Evolutionary conservation across 208 protist species (phyloP).

Genomic region (Strigomonas culicis): DNA sequence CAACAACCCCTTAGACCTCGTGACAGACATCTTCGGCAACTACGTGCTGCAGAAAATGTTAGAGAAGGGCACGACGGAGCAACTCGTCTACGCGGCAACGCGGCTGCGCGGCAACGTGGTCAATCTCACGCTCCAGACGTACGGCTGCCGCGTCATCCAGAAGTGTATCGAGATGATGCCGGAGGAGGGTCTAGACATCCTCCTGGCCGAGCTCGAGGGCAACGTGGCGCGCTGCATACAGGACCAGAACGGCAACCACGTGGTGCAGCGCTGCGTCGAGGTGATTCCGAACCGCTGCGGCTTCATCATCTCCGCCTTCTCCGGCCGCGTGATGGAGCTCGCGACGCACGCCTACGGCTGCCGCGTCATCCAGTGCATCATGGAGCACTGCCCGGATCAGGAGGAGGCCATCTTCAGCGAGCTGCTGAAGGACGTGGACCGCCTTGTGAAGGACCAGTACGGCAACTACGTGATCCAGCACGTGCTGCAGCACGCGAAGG

Average conservation of each 20-base stretch:
- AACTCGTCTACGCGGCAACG: slow-evolving; percentile 80
- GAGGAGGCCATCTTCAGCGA: slow-evolving; percentile 92
- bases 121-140: slow-evolving; percentile 93
- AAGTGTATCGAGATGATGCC: slow-evolving; percentile 96
- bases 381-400: slow-evolving; percentile 92
- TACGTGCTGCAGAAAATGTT: slow-evolving; percentile 99
- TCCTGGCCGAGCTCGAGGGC: slow-evolving; percentile 92
- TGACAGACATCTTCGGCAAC: slow-evolving; percentile 98
- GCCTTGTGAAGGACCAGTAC: slow-evolving; percentile 96
- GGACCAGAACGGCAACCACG: slow-evolving; percentile 99
- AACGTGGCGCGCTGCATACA: slow-evolving; percentile 97
- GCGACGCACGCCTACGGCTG: slow-evolving; percentile 99
- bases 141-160: slow-evolving; percentile 98
- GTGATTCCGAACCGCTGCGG: slow-evolving; percentile 87
- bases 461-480: slow-evolving; percentile 99
- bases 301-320: slow-evolving; percentile 97
- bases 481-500: slow-evolving; percentile 92
- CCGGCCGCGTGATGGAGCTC: slow-evolving; percentile 92
- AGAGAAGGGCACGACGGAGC: slow-evolving; percentile 89
- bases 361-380: slow-evolving; percentile 98
- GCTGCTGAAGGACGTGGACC: slow-evolving; percentile 82
- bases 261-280: slow-evolving; percentile 99
- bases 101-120: slow-evolving; percentile 91
- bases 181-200: slow-evolving; percentile 74
- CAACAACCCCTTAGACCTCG: slow-evolving; percentile 83